Percentiles rank a stretch among this genome's conserved stretches.
phyloP scores from a whole-genome alignment of 108 stramenopile genomes.

The Cyclotella choctawhatcheeana region DNA sequence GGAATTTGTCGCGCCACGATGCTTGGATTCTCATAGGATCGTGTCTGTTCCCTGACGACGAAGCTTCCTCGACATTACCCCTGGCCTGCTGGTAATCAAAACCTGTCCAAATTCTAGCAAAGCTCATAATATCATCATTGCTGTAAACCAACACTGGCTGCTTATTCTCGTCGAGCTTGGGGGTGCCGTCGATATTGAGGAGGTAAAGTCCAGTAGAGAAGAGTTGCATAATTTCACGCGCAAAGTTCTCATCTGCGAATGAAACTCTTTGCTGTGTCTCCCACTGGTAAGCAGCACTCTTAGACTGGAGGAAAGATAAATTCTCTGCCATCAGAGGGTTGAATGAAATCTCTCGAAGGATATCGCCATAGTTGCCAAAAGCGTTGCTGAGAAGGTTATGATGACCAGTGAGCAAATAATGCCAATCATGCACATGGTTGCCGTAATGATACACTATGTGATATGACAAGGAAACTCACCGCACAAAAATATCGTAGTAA shows the following conservation, averaged over 20 bases:
- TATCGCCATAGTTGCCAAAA: slow-evolving; percentile 79
- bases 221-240: slow-evolving; percentile 51
- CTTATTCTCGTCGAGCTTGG: slow-evolving; percentile 40
- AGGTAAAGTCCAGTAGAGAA: slow-evolving; percentile 60
- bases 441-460: no score
- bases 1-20: slow-evolving; percentile 59
- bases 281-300: slow-evolving; percentile 58
- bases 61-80: slow-evolving; percentile 54
- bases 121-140: slow-evolving; percentile 60
- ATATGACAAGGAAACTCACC: no score
- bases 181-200: slow-evolving; percentile 55
- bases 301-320: slow-evolving; percentile 56
- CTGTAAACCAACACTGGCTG: slow-evolving; percentile 50
- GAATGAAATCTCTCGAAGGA: slow-evolving; percentile 72
- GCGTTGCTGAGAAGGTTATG: slow-evolving; percentile 65
- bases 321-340: slow-evolving; percentile 74
- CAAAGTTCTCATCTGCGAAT: slow-evolving; percentile 75
- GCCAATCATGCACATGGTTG: no score
- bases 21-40: slow-evolving; percentile 73
- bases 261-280: slow-evolving; percentile 34
- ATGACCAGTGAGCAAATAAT: no score
- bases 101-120: slow-evolving; percentile 70
- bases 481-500: slow-evolving; percentile 81
- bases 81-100: slow-evolving; percentile 53
- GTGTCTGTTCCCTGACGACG: slow-evolving; percentile 29